Evolutionary conservation across 768 basidiomycete genomes (phyloP).

Genomic region (Lactarius indigo): DNA sequence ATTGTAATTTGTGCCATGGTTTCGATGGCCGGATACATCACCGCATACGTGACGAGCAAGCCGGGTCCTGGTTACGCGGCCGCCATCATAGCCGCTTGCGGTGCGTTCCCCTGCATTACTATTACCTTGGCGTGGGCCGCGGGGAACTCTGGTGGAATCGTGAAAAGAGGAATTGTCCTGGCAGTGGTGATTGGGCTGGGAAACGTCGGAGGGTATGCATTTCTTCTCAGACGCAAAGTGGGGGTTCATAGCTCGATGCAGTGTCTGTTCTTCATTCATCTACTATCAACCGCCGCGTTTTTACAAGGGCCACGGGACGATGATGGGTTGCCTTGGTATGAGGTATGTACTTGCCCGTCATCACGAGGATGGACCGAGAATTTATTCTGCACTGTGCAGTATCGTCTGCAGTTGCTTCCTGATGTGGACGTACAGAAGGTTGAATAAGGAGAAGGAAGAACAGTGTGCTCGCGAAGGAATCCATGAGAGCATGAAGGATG

Average conservation of each 20-base stretch:
- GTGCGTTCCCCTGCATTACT: constrained; percentile 49
- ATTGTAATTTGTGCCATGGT: constrained; percentile 41
- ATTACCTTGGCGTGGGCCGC: constrained; percentile 52
- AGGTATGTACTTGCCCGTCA: constrained; percentile 13
- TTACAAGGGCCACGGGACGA: constrained; percentile 39
- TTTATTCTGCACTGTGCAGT: too few species aligned
- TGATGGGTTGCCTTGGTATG: constrained; percentile 34
- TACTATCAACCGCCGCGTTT: constrained; percentile 39
- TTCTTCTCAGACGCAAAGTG: constrained; percentile 30
- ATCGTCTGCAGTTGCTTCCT: constrained; percentile 41
- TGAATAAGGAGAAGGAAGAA: constrained; percentile 49
- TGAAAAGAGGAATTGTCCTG: constrained; percentile 48
- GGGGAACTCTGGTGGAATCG: constrained; percentile 53
- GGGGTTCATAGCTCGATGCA: constrained; percentile 17
- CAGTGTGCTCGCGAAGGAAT: constrained; percentile 44
- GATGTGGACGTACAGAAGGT: constrained; percentile 47
- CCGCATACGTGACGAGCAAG: constrained; percentile 39
- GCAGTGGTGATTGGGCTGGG: constrained; percentile 54
- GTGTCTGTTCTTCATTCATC: constrained; percentile 43
- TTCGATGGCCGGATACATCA: constrained; percentile 49
- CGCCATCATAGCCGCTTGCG: constrained; percentile 47
- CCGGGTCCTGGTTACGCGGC: constrained; percentile 42
- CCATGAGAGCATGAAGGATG: constrained; percentile 36
- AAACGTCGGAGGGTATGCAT: constrained; percentile 48
- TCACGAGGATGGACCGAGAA: too few species aligned